Evolutionary conservation across 2,329 filamentous ascomycete genomes (phyloP).

Genomic region (Fusarium clavum): DNA sequence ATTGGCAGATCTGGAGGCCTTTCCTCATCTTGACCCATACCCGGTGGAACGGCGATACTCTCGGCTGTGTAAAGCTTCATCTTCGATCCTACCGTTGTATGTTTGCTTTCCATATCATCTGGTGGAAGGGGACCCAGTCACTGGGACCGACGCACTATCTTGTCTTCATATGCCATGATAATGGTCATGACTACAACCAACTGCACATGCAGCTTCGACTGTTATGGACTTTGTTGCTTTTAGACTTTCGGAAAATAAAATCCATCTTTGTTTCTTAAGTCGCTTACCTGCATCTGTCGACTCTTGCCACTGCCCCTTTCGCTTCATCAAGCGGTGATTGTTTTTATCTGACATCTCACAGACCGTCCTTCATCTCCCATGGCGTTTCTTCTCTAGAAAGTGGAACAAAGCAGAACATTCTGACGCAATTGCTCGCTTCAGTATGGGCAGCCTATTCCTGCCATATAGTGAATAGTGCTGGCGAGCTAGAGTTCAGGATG

Average conservation of each 20-base stretch:
- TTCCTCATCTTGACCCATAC: conserved; percentile 1
- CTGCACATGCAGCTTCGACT: neutral
- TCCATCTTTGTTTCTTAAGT: neutral
- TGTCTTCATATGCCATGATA: conserved; percentile 9
- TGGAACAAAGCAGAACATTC: conserved; percentile 19
- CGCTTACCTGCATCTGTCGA: conserved; percentile 27
- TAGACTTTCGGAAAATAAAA: neutral
- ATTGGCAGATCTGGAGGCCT: neutral
- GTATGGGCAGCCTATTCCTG: conserved; percentile 19
- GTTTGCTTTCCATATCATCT: conserved; percentile 5
- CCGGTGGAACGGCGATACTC: conserved; percentile 14
- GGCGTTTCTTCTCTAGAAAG: neutral
- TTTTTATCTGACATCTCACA: conserved; percentile 25
- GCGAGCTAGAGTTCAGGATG: conserved; percentile 10
- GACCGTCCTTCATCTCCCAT: conserved; percentile 29
- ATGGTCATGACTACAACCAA: neutral
- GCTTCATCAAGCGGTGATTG: conserved; percentile 24
- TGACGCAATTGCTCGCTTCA: conserved; percentile 15
- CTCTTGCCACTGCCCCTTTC: conserved; percentile 5
- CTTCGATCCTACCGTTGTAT: conserved; percentile 1
- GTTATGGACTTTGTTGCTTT: neutral
- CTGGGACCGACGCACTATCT: conserved; percentile 2
- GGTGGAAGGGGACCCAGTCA: conserved; percentile 1
- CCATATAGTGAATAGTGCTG: neutral
- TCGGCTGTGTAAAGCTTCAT: conserved; percentile 14